Evolutionary conservation across 805 yeast genomes (phyloP), one percentile per base, ranked within the genome.

Genomic region (Barnettozyma salicaria): DNA sequence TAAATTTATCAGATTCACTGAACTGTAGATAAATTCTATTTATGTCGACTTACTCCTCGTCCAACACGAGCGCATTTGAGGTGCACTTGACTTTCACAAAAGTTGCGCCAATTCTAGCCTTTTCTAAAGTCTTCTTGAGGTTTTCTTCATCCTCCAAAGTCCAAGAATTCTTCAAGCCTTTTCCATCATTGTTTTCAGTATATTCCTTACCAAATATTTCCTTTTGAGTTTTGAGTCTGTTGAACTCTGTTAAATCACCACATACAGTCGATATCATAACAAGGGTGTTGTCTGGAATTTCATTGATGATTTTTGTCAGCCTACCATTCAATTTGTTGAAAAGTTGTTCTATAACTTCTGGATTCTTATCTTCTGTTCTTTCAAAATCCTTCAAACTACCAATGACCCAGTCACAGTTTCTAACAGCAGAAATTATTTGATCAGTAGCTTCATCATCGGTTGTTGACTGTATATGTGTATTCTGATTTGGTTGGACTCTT

Each of bases 391-490:
- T 67, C 30, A 86, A 53, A 37, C 74, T 69, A 14, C 76, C 65
- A 33, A 81, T 63, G 11, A 73, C 60, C 19, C 86, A 63, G n/a
- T 69, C 53, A 6, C 62, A 53, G 3, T 27, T 33, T 4, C 30
- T 17, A 2, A 41, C 5, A n/a, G 43, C 33, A 3, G 42, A 36
- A 1, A 54, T 42, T 7, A 74, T 61, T 4, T 59, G 53, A 1
- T 68, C 65, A 2, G 75, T 68, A 0, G 73, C 70, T 38, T 80
- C 81, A 26, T 72, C 79, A 56, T 87, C 96, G 44, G 69, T 63
- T 11, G 55, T 43, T 35, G 80, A 76, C 22, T 72, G 61, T 5
- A 70, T 45, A 27, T 64, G 60, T 4, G 37, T 38, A 21, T 46
- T 34, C 27, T 52, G 51, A 11, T 40, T 36, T 14, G 53, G 39